These are phyloP conservation scores for Solanum piurae DNA, from an alignment of 257 asterid genomes.

Conservation along the genomic window DNA sequence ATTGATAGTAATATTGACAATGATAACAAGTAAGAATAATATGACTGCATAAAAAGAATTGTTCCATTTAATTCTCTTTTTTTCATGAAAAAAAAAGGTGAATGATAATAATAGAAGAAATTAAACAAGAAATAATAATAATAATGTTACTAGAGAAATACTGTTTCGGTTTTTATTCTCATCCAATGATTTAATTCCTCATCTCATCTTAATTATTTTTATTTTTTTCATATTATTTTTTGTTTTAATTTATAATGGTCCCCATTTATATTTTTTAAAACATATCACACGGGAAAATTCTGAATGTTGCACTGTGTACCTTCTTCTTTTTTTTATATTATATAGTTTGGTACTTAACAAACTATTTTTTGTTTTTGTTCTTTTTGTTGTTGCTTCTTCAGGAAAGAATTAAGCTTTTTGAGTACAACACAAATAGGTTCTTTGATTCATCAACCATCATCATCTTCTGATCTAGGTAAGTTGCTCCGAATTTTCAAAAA, in stretches of 20 bases:
- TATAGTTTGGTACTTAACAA: neutral
- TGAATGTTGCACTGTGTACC: neutral
- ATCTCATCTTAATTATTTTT: neutral
- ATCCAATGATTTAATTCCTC: neutral
- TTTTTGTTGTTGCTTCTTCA: neutral
- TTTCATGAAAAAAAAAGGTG: conserved; percentile 4
- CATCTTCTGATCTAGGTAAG: neutral
- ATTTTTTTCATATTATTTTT: neutral
- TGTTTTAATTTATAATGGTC: neutral
- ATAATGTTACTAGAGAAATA: neutral
- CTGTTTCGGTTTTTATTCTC: neutral
- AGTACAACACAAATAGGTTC: neutral
- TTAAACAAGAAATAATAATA: neutral
- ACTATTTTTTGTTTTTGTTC: neutral
- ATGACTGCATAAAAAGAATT: neutral
- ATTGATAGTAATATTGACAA: neutral
- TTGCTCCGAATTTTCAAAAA: neutral
- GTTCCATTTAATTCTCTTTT: neutral
- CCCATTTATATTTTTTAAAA: neutral
- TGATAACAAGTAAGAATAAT: conserved; percentile 29
- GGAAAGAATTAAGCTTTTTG: neutral
- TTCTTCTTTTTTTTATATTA: neutral
- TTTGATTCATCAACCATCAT: neutral
- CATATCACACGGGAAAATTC: neutral
- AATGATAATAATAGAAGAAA: neutral